Base-by-base conservation (phyloP, 2,329 filamentous ascomycete species). In the Fusarium mundagurra region DNA sequence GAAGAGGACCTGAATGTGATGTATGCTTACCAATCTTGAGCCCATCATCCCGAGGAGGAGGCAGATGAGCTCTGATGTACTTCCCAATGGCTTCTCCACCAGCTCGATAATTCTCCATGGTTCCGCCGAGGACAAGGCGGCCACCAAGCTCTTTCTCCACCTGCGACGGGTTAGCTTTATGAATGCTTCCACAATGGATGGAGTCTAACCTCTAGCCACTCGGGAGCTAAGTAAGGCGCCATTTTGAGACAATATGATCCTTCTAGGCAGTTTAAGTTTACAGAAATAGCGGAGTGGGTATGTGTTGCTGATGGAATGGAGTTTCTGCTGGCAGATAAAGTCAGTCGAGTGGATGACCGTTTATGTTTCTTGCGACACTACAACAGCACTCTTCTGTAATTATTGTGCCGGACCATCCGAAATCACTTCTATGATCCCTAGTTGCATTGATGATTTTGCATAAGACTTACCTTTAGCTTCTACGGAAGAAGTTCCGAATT, bases 1-100 rank as follows among this genome's bases (percentile, higher is more conserved):
- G 4, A 10, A 5, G 0, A 18, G 14, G 2, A 1, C 7, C 2
- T 12, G 5, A n/a, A 13, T 11, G 9, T 16, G 12, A 3, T 22
- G 9, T 4, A 2, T 0, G 27, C 50, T 53, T 27, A 38, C 33
- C 33, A 22, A 53, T 18, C 1, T 38, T 9, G 8, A 53, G 33
- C 3, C 33, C 33, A 20, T 53, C 13, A 6, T 38, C 50, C 1
- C 13, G n/a, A 0, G 33, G 50, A 22, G 50, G 33, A 8, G 50
- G n/a, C 4, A 53, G 5, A 53, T 53, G 50, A 22, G 33, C 33
- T 53, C 7, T 27, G 33, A 53, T 38, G 5, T 53, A 53, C 4
- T 53, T 53, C 2, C 6, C 50, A 17, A 53, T 53, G 0, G 33
- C 18, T 16, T 38, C 33, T 3, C 50, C 50, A 3, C 50, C 50